These are phyloP conservation scores for Penicillium antarcticum DNA, from an alignment of 495 filamentous ascomycete species.

Conservation along the genomic window DNA sequence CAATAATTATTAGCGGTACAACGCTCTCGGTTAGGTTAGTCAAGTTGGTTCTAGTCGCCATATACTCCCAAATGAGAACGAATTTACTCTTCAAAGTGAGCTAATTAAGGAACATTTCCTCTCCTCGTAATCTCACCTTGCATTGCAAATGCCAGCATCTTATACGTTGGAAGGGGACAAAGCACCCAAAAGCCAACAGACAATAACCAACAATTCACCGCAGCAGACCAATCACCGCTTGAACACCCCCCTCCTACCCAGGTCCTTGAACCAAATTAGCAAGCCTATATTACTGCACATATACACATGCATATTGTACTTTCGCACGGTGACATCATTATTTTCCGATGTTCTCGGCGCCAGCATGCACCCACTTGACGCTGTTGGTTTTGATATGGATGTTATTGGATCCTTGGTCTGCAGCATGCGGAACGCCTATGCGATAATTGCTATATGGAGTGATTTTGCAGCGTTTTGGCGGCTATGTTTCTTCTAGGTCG, in stretches of 20 bases:
- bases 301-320: neutral
- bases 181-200: neutral
- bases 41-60: neutral
- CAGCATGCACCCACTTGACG: neutral
- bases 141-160: neutral
- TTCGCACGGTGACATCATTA: neutral
- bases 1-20: too few relatives aligned
- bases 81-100: neutral
- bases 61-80: neutral
- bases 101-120: slow-evolving; percentile 5
- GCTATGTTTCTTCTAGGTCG: too few relatives aligned
- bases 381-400: neutral
- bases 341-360: neutral
- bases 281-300: neutral
- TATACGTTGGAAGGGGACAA: neutral
- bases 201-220: neutral
- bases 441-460: neutral
- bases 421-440: neutral
- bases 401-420: neutral
- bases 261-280: too few relatives aligned
- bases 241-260: too few relatives aligned
- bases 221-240: neutral
- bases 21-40: too few relatives aligned
- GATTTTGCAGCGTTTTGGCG: neutral
- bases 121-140: neutral